Base-by-base conservation (phyloP, 371 early-diverging fungal genomes). In the Catenaria anguillulae region DNA sequence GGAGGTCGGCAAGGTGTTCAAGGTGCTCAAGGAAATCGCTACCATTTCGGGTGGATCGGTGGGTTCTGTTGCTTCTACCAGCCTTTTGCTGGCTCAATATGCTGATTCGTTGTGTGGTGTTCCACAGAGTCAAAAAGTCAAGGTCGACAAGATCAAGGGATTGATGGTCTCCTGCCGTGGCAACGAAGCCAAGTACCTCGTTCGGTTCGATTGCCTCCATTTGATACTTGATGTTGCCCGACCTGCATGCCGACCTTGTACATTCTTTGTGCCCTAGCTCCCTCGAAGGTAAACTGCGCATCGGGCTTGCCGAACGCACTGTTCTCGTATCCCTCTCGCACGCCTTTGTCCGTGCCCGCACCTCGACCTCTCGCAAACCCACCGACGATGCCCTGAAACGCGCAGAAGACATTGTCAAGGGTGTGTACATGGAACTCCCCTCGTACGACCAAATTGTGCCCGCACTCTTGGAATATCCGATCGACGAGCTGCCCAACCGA, bases 301-400 rank as follows among this genome's bases (percentile, higher is more conserved):
- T 99, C 65, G 98, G 98, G 37, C 75, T 99, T 33, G 98, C 98
- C 0, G 98, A 96, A 73, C 85, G 92, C 69, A 92, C 97, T 0
- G 88, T 97, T 8, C 77, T 97, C 40, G 79, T 82, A 19, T 83
- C 95, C 0, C 74, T 99, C 24, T 93, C 90, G 4, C 90, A 93
- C 33, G 84, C 92, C 0, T 75, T 78, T 60, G 82, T 85, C 0
- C 61, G 10, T 58, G 24, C n/a, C 29, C 33, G 64, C 26, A 71
- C 73, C 56, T 77, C 73, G 26, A 79, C 40, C 10, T 40, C 40
- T 5, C 40, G n/a, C 40, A 17, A 77, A 19, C 75, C 80, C 48
- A 72, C 78, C 40, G 81, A 79, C 31, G 65, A 71, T 23, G 70
- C 81, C 37, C 67, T 91, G n/a, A 73, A 80, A 0, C 64, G 76